Evolutionary conservation across 306 rosid species (phyloP), one percentile per base, ranked within the genome.

Genomic region (Datisca glomerata): DNA sequence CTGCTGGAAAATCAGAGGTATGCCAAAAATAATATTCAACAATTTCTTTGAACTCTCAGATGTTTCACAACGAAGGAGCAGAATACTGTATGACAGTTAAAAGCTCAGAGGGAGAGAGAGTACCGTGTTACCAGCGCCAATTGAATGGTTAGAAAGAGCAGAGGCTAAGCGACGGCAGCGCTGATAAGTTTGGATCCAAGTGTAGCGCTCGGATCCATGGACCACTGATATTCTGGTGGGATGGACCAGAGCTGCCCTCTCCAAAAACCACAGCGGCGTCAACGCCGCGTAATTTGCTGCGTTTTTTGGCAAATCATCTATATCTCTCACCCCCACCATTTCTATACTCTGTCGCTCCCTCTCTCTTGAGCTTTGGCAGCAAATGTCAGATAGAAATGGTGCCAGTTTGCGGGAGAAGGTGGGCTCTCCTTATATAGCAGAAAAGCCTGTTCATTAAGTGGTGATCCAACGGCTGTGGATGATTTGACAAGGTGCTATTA

Each of bases 101-200:
- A 31, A 12, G 4, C 9, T 31, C n/a, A 31, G n/a, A 31, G 36
- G n/a, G 36, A 31, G 36, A 37, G 18, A 14, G 3, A 36, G 18
- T 65, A 87, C 97, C 35, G 93, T 83, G 61, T 18, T n/a, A 11
- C 93, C 97, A 16, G 59, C 70, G 46, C 79, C 83, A 67, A 82
- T 55, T 68, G 83, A 80, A 43, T 16, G 71, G 6, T 37, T 49
- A 3, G 80, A 65, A 50, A 89, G 77, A 22, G 93, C 86, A 6
- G 97, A 89, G 49, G 95, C 97, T 37, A 89, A 42, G 27, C 75
- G 81, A 43, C 93, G 84, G 64, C 91, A 83, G 7, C 93, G 93
- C 4, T 35, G 75, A 53, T 89, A 89, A 19, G 97, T 89, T 11
- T 77, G 75, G 0, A 42, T 89, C 95, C 97, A 83, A 32, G 85